These are phyloP conservation scores for Leccinum subrobustum DNA, from an alignment of 1,284 basidiomycete species.

Conservation along the genomic window DNA sequence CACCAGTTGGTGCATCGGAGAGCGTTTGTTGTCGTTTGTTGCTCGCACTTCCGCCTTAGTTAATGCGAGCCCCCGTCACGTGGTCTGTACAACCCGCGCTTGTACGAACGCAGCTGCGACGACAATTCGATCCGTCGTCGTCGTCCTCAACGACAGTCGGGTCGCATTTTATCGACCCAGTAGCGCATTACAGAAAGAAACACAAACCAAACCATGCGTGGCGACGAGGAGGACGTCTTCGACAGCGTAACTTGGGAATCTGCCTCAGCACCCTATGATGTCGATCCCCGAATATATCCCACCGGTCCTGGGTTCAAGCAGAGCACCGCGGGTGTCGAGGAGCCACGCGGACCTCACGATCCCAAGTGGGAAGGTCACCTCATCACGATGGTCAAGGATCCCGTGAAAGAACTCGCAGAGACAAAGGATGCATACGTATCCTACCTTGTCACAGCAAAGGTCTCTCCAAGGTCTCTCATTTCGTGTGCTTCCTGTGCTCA, in stretches of 20 bases:
- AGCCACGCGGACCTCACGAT: conserved; percentile 61
- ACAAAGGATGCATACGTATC: conserved; percentile 97
- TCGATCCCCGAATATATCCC: conserved; percentile 38
- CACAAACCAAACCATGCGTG: conserved; percentile 49
- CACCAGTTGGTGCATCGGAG: conserved; percentile 25
- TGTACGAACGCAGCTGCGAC: neutral
- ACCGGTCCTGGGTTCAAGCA: conserved; percentile 76
- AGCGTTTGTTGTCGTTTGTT: conserved; percentile 33
- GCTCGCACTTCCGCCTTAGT: conserved; percentile 5
- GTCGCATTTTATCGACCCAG: neutral
- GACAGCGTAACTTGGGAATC: conserved; percentile 86
- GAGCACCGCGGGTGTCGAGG: conserved; percentile 63
- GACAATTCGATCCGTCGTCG: conserved; percentile 5
- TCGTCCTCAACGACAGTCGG: neutral
- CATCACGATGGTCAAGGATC: conserved; percentile 84
- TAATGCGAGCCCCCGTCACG: conserved; percentile 21
- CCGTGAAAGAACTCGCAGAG: conserved; percentile 92
- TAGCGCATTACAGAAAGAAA: neutral
- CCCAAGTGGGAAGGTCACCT: conserved; percentile 92
- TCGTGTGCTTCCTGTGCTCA: conserved; percentile 8
- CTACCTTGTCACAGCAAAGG: conserved; percentile 89
- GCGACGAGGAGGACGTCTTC: conserved; percentile 82
- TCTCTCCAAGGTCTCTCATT: conserved; percentile 38
- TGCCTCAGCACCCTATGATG: conserved; percentile 53
- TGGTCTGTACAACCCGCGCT: conserved; percentile 13